These are phyloP conservation scores for Clonostachys chloroleuca DNA, from an alignment of 2,329 filamentous ascomycete species.

Conservation along the genomic window DNA sequence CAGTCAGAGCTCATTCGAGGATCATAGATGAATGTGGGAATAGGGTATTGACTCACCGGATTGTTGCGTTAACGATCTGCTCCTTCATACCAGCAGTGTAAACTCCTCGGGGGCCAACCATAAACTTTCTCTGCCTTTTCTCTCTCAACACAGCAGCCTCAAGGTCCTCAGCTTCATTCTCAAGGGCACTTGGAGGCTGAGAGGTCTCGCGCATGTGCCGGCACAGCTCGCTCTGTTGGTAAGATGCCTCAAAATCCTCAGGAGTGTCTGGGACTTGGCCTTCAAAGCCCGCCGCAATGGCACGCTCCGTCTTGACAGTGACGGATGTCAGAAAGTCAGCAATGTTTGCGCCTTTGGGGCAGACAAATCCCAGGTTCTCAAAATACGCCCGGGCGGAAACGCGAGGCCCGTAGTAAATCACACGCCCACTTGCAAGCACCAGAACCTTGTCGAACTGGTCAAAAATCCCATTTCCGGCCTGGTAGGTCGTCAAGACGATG, in stretches of 20 bases:
- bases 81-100: constrained; percentile 15
- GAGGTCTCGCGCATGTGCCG: constrained; percentile 15
- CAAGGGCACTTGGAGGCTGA: constrained; percentile 9
- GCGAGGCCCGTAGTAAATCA: constrained; percentile 62
- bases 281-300: constrained; percentile 53
- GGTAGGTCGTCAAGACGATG: constrained; percentile 64
- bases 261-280: constrained; percentile 55
- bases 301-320: constrained; percentile 58
- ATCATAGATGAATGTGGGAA: constrained; percentile 16
- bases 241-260: constrained; percentile 50
- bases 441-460: constrained; percentile 68
- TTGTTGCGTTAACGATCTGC: constrained; percentile 26
- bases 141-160: constrained; percentile 13
- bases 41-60: constrained; percentile 27
- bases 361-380: constrained; percentile 58
- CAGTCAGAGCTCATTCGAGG: constrained; percentile 11
- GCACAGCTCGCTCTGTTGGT: constrained; percentile 32
- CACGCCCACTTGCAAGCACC: constrained; percentile 62
- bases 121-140: constrained; percentile 12
- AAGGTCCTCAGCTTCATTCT: constrained; percentile 37
- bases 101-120: constrained; percentile 9
- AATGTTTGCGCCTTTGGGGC: constrained; percentile 44
- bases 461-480: constrained; percentile 59
- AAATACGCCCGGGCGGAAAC: constrained; percentile 63
- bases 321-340: constrained; percentile 67